Base-by-base conservation (phyloP, 768 basidiomycete genomes). In the Arthromyces matolae region DNA sequence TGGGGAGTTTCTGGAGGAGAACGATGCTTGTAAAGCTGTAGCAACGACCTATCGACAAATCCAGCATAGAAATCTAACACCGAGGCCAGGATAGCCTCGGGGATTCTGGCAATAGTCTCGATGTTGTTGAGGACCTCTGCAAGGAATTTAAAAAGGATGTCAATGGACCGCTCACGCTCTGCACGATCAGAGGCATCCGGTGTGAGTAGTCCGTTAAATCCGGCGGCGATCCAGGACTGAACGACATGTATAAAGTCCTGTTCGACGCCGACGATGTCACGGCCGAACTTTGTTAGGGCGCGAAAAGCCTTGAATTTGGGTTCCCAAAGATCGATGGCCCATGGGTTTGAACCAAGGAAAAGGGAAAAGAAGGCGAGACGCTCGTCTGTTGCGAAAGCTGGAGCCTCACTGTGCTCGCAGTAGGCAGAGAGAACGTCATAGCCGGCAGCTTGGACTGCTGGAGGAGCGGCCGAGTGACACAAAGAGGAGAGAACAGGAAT, bases 271-370 rank as follows among this genome's bases (percentile, higher is more conserved):
- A 79, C 65, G 23, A 82, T 75, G 37, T 86, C 81, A 2, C 67
- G 56, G 5, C 84, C 86, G 32, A 70, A 76, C 50, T 71, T 76
- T 28, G 84, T 84, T 42, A 91, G 70, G 3, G 84, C 78, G 4
- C 76, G 67, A 1, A 89, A 68, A 2, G 87, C 86, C 51, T 81
- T 83, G 57, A 84, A 79, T 16, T 83, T 76, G 1, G 79, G 69
- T 53, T 88, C 85, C 75, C 88, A 88, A 0, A 86, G 66, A 20
- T 89, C 88, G n/a, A 66, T 53, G 3, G 69, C 71, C 87, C 88
- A 89, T 0, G 71, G 63, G 1, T 63, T 65, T 4, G 65, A 59
- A 13, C 64, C 72, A 3, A 80, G 66, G 60, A 90, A 82, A 25
- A 89, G 67, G 13, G 82, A 77, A 43, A 89, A 80, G 50, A 81